phyloP scores from a whole-genome alignment of 306 rosid genomes.

The Psophocarpus tetragonolobus region DNA sequence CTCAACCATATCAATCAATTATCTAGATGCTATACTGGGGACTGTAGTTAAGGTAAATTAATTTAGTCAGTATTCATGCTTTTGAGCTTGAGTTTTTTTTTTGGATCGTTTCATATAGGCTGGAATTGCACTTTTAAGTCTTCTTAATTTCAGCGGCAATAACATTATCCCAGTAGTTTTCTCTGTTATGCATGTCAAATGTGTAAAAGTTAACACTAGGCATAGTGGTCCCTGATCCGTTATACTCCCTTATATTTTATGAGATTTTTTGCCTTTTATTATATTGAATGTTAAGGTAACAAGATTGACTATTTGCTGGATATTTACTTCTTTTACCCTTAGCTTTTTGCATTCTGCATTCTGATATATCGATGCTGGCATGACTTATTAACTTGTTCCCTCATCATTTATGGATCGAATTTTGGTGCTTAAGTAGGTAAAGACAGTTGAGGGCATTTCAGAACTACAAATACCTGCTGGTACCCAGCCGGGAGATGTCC shows the following conservation, averaged over 20 bases:
- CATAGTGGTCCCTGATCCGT: not conserved
- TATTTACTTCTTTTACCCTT: not conserved
- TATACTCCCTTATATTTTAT: not conserved
- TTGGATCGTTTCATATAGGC: constrained; percentile 1
- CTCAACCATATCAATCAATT: constrained; percentile 69
- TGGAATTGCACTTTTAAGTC: constrained; percentile 8
- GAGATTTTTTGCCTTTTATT: not conserved
- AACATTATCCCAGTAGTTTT: not conserved
- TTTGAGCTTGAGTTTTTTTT: constrained; percentile 1
- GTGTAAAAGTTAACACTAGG: constrained; percentile 2
- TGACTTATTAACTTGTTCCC: constrained; percentile 19
- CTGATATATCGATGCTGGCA: not conserved
- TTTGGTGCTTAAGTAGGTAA: constrained; percentile 61
- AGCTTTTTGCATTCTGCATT: not conserved
- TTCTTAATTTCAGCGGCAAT: constrained; percentile 17
- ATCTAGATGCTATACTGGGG: constrained; percentile 92
- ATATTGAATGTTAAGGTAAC: not conserved
- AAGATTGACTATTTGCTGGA: constrained; percentile 1
- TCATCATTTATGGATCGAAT: constrained; percentile 27
- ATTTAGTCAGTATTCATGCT: constrained; percentile 27
- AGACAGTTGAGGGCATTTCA: constrained; percentile 80
- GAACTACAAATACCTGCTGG: constrained; percentile 88
- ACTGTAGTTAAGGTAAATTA: constrained; percentile 61
- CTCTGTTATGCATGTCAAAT: not conserved
- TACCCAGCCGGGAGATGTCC: constrained; percentile 88